These are phyloP conservation scores for Nakazawaea siamensis DNA, from an alignment of 805 yeast genomes.

Conservation along the genomic window DNA sequence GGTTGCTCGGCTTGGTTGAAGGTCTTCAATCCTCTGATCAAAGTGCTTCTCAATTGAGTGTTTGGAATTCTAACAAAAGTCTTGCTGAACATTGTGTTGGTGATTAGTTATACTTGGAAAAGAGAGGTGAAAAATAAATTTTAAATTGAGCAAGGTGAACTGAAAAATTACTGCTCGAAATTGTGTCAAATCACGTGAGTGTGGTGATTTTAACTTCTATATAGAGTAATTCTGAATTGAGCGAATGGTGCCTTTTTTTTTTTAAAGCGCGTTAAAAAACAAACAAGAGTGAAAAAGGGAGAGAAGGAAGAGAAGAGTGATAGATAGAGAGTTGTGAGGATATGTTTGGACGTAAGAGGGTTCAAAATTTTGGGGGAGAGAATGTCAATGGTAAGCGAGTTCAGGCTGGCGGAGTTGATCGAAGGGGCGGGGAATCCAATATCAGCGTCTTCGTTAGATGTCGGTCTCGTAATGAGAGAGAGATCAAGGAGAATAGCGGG, in stretches of 20 bases:
- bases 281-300: no score
- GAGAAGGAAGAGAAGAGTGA: no score
- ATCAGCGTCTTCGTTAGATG: conserved; percentile 60
- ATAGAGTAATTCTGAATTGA: no score
- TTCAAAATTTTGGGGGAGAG: no score
- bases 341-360: no score
- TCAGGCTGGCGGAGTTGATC: no score
- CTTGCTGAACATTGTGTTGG: conserved; percentile 11
- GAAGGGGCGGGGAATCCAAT: conserved; percentile 28
- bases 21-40: conserved; percentile 19
- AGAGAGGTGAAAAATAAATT: conserved; percentile 1
- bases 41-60: conserved; percentile 16
- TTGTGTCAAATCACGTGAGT: conserved; percentile 9
- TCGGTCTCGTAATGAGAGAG: conserved; percentile 52
- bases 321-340: no score
- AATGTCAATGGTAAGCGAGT: no score
- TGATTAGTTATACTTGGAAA: background rate
- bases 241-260: no score
- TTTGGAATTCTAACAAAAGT: conserved; percentile 15
- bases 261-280: no score
- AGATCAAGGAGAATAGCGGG: conserved; percentile 47
- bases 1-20: conserved; percentile 34
- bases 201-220: no score
- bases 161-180: background rate
- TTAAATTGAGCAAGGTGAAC: no score